A percentile compares a stretch with the other conserved stretches of the same genome.
Conservation (phyloP, 495 filamentous ascomycete species). For the Lasiosphaeria miniovina region DNA sequence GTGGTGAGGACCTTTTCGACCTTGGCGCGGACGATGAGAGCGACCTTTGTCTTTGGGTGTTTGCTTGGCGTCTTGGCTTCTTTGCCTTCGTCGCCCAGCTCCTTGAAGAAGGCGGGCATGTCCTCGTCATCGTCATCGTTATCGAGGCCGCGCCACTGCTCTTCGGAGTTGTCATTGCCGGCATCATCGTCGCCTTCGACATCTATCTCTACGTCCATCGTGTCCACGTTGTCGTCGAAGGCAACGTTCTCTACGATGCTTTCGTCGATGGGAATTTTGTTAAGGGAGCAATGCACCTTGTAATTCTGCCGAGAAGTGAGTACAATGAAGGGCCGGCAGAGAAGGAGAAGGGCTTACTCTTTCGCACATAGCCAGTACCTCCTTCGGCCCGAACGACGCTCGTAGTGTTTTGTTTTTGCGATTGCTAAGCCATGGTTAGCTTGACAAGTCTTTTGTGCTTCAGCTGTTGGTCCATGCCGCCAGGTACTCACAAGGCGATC, state of each 20-base stretch:
- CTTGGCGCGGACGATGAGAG: slow-evolving; percentile 74
- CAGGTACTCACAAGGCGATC: slow-evolving; percentile 59
- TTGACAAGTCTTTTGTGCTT: not conserved
- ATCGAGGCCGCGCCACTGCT: slow-evolving; percentile 34
- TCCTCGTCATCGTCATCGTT: slow-evolving; percentile 52
- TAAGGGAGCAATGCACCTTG: slow-evolving; percentile 80
- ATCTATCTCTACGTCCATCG: slow-evolving; percentile 56
- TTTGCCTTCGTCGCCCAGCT: slow-evolving; percentile 50
- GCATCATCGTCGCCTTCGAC: slow-evolving; percentile 50
- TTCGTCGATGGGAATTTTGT: slow-evolving; percentile 76
- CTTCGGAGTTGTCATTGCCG: slow-evolving; percentile 52
- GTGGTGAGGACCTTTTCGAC: slow-evolving; percentile 74
- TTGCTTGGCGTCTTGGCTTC: slow-evolving; percentile 45
- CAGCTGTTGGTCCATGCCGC: slow-evolving; percentile 43
- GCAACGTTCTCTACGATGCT: slow-evolving; percentile 33
- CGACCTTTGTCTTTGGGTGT: slow-evolving; percentile 68
- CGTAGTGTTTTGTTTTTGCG: slow-evolving; percentile 67
- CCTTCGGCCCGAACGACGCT: slow-evolving; percentile 67
- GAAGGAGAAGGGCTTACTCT: slow-evolving; percentile 24
- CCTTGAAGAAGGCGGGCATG: slow-evolving; percentile 75
- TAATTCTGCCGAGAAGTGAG: slow-evolving; percentile 56
- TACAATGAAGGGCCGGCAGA: not conserved
- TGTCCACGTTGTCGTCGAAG: slow-evolving; percentile 45
- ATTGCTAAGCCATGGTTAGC: slow-evolving; percentile 19
- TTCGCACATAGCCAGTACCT: slow-evolving; percentile 77